Evolutionary conservation across 148 eudicot genomes (phyloP).

Genomic region (Amaranthus palmeri): DNA sequence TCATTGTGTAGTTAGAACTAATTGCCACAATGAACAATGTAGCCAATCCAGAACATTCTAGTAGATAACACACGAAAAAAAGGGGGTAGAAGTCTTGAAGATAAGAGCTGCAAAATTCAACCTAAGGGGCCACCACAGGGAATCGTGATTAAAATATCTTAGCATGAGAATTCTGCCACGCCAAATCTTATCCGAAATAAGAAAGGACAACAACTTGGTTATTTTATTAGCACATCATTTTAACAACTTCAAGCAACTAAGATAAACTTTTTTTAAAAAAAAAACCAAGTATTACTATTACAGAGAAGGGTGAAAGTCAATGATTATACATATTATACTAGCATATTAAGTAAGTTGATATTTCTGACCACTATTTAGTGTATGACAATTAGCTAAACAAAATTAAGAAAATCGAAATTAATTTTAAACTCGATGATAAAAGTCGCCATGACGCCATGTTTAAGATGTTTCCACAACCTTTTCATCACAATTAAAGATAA

Average conservation of each 20-base stretch:
- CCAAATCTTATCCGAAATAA: conserved; percentile 14
- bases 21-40: background rate
- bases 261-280: background rate
- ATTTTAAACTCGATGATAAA: background rate
- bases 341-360: background rate
- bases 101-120: background rate
- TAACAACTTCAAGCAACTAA: background rate
- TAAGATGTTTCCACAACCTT: background rate
- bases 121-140: conserved; percentile 2
- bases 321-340: conserved; percentile 5
- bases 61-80: background rate
- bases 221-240: conserved; percentile 8
- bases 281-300: background rate
- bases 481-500: too few relatives aligned
- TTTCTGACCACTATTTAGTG: too few relatives aligned
- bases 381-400: too few relatives aligned
- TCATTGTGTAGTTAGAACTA: background rate
- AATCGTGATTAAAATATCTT: background rate
- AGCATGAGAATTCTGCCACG: conserved; percentile 8
- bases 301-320: conserved; percentile 3
- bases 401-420: background rate
- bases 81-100: too few relatives aligned
- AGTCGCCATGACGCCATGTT: background rate
- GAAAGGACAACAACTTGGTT: background rate
- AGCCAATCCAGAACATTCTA: background rate